These are phyloP conservation scores for Alternaria hordeiaustralica DNA, from an alignment of 2,329 filamentous ascomycete genomes.

Conservation along the genomic window DNA sequence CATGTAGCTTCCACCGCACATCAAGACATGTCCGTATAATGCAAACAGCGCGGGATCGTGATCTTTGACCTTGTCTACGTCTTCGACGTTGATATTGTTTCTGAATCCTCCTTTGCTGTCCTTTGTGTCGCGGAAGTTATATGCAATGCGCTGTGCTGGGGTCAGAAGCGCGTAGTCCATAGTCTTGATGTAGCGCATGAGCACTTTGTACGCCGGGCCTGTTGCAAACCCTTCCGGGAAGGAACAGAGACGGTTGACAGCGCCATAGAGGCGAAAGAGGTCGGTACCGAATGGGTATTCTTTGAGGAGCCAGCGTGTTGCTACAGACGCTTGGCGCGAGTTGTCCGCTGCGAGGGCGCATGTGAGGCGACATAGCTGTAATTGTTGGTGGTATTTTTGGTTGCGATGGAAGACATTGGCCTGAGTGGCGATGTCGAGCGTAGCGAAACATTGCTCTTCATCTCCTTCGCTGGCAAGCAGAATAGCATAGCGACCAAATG, in stretches of 20 bases:
- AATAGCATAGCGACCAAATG: conserved; percentile 88
- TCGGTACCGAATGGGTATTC: conserved; percentile 81
- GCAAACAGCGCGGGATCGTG: conserved; percentile 80
- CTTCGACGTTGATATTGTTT: conserved; percentile 46
- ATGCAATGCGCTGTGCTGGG: conserved; percentile 55
- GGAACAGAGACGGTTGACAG: conserved; percentile 77
- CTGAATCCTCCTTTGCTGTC: conserved; percentile 50
- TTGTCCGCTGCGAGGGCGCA: conserved; percentile 85
- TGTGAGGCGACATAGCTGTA: conserved; percentile 80
- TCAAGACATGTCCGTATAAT: conserved; percentile 89
- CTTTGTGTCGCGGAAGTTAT: conserved; percentile 46
- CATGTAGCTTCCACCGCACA: conserved; percentile 80
- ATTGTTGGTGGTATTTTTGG: conserved; percentile 70
- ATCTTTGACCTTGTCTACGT: conserved; percentile 49
- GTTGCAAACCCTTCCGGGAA: conserved; percentile 77
- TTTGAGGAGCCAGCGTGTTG: conserved; percentile 83
- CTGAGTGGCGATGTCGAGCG: conserved; percentile 77
- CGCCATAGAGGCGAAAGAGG: conserved; percentile 81
- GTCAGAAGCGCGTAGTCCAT: conserved; percentile 75
- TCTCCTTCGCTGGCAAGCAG: conserved; percentile 72
- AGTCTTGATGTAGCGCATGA: conserved; percentile 87
- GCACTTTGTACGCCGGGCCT: conserved; percentile 85
- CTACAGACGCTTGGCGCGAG: conserved; percentile 73
- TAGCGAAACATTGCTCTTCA: conserved; percentile 75
- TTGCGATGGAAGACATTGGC: conserved; percentile 83